Conservation (phyloP, 257 asterid genomes). For the Capsicum rhomboideum region DNA sequence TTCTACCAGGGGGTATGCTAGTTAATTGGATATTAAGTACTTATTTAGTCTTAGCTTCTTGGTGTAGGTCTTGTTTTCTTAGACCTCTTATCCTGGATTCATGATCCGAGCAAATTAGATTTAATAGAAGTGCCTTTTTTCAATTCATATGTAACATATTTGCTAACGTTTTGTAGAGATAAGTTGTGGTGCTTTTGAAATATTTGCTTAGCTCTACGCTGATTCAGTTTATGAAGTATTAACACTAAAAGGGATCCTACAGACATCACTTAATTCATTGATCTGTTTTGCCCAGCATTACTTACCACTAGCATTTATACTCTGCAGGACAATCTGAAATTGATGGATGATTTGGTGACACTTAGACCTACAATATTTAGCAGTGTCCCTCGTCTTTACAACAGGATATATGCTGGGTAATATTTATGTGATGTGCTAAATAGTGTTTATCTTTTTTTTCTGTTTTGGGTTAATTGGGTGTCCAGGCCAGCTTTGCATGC, state of each 20-base stretch:
- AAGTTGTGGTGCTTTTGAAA: neutral
- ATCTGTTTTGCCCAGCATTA: neutral
- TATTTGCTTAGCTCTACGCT: neutral
- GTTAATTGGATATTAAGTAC: constrained; percentile 1
- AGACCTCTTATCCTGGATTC: neutral
- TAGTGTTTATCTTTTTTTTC: neutral
- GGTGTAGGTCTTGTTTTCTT: constrained; percentile 4
- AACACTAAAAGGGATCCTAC: neutral
- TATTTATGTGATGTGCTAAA: constrained; percentile 1
- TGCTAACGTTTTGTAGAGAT: neutral
- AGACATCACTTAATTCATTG: neutral
- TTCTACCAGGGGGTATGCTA: constrained; percentile 87
- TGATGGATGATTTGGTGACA: constrained; percentile 88
- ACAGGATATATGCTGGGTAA: constrained; percentile 95
- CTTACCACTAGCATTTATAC: neutral
- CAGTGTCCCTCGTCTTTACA: constrained; percentile 98
- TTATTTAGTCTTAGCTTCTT: constrained; percentile 7
- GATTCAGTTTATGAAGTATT: neutral
- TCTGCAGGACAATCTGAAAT: constrained; percentile 82
- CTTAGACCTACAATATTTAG: constrained; percentile 88
- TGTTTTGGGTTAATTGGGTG: neutral
- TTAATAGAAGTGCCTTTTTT: neutral
- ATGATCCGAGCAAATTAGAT: neutral
- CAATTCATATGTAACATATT: neutral
- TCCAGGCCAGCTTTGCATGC: neutral